A percentile compares a stretch with the other conserved stretches of the same genome.
Conservation (phyloP, 441 rosid genomes). For the Theobroma grandiflorum region DNA sequence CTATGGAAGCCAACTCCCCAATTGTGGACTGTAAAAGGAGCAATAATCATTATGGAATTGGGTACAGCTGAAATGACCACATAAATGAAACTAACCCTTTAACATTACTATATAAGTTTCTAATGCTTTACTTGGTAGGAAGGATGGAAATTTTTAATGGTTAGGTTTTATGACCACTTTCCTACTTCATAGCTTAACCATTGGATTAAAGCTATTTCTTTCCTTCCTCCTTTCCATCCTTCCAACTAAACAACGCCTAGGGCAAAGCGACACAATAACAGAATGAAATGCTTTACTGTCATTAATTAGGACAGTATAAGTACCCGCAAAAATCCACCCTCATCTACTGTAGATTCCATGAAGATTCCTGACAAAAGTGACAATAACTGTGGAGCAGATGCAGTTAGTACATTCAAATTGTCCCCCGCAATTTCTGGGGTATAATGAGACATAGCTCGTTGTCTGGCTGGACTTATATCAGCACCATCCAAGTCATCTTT, state of each 20-base stretch:
- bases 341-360: conserved; percentile 73
- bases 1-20: conserved; percentile 78
- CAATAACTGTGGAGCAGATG: conserved; percentile 68
- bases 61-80: background rate
- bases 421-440: conserved; percentile 56
- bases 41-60: background rate
- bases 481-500: conserved; percentile 37
- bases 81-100: background rate
- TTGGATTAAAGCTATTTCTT: background rate
- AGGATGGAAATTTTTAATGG: background rate
- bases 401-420: conserved; percentile 66
- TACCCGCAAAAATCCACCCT: conserved; percentile 96
- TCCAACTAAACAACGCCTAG: background rate
- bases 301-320: background rate
- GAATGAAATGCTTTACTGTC: background rate
- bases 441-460: conserved; percentile 62
- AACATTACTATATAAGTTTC: background rate
- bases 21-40: conserved; percentile 67
- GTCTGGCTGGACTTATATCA: conserved; percentile 54
- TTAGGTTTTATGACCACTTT: background rate
- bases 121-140: background rate
- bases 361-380: conserved; percentile 64
- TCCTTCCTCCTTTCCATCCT: background rate
- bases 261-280: background rate
- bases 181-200: background rate